phyloP scores from a whole-genome alignment of 345 rosid genomes.

The Alliaria petiolata region DNA sequence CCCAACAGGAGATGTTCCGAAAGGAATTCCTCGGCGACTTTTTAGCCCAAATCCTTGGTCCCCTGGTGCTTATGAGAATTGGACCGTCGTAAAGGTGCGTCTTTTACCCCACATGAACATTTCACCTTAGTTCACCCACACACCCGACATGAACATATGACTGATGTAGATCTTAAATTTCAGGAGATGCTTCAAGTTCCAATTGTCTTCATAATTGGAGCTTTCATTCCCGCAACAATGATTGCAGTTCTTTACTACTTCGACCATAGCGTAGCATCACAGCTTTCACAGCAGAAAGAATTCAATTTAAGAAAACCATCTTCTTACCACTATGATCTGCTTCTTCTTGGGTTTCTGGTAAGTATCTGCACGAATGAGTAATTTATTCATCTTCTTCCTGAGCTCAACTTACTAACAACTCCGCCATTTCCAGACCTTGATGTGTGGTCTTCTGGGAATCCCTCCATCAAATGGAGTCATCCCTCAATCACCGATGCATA shows the following conservation, averaged over 20 bases:
- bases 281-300: slow-evolving; percentile 92
- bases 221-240: slow-evolving; percentile 95
- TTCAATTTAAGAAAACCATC: slow-evolving; percentile 92
- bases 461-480: slow-evolving; percentile 98
- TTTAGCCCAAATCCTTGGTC: slow-evolving; percentile 98
- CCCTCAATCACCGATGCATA: slow-evolving; percentile 99
- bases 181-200: slow-evolving; percentile 92
- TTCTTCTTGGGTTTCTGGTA: slow-evolving; percentile 85
- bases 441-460: slow-evolving; percentile 91
- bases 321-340: slow-evolving; percentile 86
- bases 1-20: slow-evolving; percentile 68
- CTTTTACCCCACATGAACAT: not conserved
- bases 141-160: slow-evolving; percentile 11
- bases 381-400: not conserved
- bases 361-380: not conserved
- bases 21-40: slow-evolving; percentile 90
- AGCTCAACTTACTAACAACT: not conserved
- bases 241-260: slow-evolving; percentile 94
- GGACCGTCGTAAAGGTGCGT: slow-evolving; percentile 77
- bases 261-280: slow-evolving; percentile 98
- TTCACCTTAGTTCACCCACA: not conserved
- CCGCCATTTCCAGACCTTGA: slow-evolving; percentile 46
- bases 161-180: slow-evolving; percentile 1
- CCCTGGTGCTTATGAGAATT: slow-evolving; percentile 79
- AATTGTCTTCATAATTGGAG: slow-evolving; percentile 73